Evolutionary conservation across 495 filamentous ascomycete species (phyloP).

Genomic region (Halenospora varia): DNA sequence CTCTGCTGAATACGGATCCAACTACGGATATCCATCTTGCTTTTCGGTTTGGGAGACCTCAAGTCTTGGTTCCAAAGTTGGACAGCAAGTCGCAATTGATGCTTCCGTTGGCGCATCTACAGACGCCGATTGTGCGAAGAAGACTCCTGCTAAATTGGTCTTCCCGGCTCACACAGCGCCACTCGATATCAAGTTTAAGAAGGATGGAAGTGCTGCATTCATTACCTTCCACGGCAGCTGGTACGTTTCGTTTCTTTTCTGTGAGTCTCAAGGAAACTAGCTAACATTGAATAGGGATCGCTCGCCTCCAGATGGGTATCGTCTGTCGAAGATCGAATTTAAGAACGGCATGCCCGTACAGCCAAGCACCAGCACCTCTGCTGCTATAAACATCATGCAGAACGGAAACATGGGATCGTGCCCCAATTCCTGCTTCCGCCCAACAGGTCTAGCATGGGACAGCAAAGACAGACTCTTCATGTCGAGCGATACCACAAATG

Average conservation of each 20-base stretch:
- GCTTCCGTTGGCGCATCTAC: slow-evolving; percentile 37
- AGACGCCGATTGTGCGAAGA: slow-evolving; percentile 33
- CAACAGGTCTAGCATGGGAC: slow-evolving; percentile 50
- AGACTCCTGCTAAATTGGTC: slow-evolving; percentile 40
- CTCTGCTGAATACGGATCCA: slow-evolving; percentile 23
- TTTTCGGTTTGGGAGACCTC: slow-evolving; percentile 53
- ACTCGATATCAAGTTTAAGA: slow-evolving; percentile 50
- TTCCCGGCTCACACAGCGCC: slow-evolving; percentile 57
- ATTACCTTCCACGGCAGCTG: slow-evolving; percentile 51
- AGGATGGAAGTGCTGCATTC: slow-evolving; percentile 34
- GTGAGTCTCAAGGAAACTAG: not conserved
- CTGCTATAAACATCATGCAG: slow-evolving; percentile 42
- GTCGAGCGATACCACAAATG: slow-evolving; percentile 53
- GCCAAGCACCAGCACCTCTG: slow-evolving; percentile 31
- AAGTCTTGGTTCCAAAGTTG: slow-evolving; percentile 42
- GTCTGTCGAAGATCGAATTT: slow-evolving; percentile 35
- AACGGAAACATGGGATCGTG: slow-evolving; percentile 40
- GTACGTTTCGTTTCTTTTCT: slow-evolving; percentile 24
- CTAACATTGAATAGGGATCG: slow-evolving; percentile 42
- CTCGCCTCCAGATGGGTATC: slow-evolving; percentile 48
- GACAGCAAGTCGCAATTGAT: slow-evolving; percentile 43
- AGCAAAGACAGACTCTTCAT: slow-evolving; percentile 45
- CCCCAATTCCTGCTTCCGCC: slow-evolving; percentile 47
- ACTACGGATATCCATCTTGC: slow-evolving; percentile 66
- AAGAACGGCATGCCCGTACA: slow-evolving; percentile 36